phyloP scores from a whole-genome alignment of 352 stramenopile species.

The Thalassiosira delicatula region DNA sequence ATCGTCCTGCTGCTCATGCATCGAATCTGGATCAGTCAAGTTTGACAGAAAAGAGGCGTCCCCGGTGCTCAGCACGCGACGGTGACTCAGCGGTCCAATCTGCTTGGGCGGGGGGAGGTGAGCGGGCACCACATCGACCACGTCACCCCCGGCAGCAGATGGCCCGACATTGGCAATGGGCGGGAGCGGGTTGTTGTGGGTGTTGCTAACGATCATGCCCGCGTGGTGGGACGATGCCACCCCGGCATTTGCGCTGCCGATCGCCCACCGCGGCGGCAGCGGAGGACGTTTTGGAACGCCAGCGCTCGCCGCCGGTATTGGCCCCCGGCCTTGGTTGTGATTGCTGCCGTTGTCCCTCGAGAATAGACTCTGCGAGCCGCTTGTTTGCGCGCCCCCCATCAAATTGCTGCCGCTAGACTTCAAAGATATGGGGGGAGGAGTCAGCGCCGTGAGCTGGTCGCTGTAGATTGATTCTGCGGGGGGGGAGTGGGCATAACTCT shows the following conservation, averaged over 20 bases:
- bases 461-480: slow-evolving; percentile 55
- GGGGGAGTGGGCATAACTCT: slow-evolving; percentile 30
- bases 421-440: slow-evolving; percentile 42
- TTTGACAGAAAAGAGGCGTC: slow-evolving; percentile 52
- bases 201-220: too few relatives aligned
- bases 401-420: slow-evolving; percentile 5
- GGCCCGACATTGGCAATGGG: too few relatives aligned
- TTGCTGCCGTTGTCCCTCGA: background rate
- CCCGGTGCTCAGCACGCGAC: slow-evolving; percentile 47
- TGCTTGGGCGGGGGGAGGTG: slow-evolving; percentile 55
- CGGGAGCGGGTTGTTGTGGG: too few relatives aligned
- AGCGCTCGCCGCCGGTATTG: background rate
- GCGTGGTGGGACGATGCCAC: slow-evolving; percentile 11
- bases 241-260: slow-evolving; percentile 2
- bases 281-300: slow-evolving; percentile 46
- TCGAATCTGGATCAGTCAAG: slow-evolving; percentile 63
- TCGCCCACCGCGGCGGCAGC: slow-evolving; percentile 54
- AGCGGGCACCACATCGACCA: slow-evolving; percentile 44
- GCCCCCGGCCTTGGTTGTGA: background rate
- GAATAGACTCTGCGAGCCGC: slow-evolving; percentile 34
- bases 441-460: slow-evolving; percentile 37
- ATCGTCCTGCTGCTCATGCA: slow-evolving; percentile 21
- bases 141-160: slow-evolving; percentile 2
- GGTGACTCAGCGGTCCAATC: slow-evolving; percentile 50
- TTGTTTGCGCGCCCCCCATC: background rate